phyloP scores from a whole-genome alignment of 352 stramenopile genomes.

The Pythium phragmiticola region DNA sequence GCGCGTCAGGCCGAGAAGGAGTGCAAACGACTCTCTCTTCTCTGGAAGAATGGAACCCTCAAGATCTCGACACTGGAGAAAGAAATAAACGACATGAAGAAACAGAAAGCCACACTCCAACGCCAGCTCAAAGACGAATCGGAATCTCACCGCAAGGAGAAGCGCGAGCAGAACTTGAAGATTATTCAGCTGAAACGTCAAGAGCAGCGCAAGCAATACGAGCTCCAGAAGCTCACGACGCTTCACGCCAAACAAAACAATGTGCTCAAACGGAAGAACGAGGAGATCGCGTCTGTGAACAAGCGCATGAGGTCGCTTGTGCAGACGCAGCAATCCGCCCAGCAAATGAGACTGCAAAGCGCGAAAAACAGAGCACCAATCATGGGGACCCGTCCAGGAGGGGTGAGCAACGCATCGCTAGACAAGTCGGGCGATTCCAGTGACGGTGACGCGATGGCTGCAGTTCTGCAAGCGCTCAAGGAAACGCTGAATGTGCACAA shows the following conservation, averaged over 20 bases:
- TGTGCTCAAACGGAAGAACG: conserved; percentile 59
- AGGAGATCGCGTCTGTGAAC: conserved; percentile 41
- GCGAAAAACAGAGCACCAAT: conserved; percentile 13
- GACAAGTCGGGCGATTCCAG: conserved; percentile 13
- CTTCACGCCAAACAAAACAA: conserved; percentile 44
- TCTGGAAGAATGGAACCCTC: conserved; percentile 39
- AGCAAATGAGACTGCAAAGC: conserved; percentile 31
- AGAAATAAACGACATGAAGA: conserved; percentile 52
- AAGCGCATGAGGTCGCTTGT: conserved; percentile 46
- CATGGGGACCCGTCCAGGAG: not conserved
- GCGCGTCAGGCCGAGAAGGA: conserved; percentile 37
- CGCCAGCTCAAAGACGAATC: conserved; percentile 37
- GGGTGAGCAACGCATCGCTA: not conserved
- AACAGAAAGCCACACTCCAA: conserved; percentile 42
- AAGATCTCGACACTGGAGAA: conserved; percentile 50
- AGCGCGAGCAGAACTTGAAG: conserved; percentile 42
- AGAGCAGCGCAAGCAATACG: conserved; percentile 54
- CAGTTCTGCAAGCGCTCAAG: conserved; percentile 34
- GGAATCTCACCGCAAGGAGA: conserved; percentile 42
- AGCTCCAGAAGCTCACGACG: conserved; percentile 47
- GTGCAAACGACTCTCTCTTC: conserved; percentile 34
- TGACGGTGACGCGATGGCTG: conserved; percentile 29
- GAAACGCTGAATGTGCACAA: conserved; percentile 45
- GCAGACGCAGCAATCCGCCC: conserved; percentile 27
- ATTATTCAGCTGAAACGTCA: conserved; percentile 57